Evolutionary conservation across 139 green algal species (phyloP).

Genomic region (Picochlorum sp.): DNA sequence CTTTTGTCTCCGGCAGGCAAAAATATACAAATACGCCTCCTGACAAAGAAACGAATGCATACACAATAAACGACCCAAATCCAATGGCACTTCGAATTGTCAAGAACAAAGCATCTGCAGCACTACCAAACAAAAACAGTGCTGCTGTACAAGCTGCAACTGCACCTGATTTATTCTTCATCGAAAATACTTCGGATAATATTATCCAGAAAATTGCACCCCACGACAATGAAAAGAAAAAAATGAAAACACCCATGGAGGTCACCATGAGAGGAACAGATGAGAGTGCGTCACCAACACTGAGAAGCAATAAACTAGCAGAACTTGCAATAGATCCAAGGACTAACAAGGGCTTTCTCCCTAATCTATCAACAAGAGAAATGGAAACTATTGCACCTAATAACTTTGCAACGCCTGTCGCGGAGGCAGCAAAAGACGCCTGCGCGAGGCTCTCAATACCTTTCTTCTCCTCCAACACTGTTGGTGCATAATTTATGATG

Average conservation of each 20-base stretch:
- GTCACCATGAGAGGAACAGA: slow-evolving; percentile 29
- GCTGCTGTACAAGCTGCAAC: slow-evolving; percentile 44
- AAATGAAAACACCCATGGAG: slow-evolving; percentile 69
- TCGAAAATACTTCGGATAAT: slow-evolving; percentile 64
- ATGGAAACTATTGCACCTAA: slow-evolving; percentile 36
- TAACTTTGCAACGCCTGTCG: slow-evolving; percentile 57
- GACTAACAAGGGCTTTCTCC: slow-evolving; percentile 66
- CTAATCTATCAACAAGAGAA: slow-evolving; percentile 53
- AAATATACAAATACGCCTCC: slow-evolving; percentile 38
- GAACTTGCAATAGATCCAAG: slow-evolving; percentile 41
- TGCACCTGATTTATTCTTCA: slow-evolving; percentile 53
- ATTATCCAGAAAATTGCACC: slow-evolving; percentile 75
- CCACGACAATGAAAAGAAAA: slow-evolving; percentile 54
- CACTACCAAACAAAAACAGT: slow-evolving; percentile 55
- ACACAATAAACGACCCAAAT: slow-evolving; percentile 41
- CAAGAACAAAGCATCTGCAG: slow-evolving; percentile 64
- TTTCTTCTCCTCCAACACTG: slow-evolving; percentile 29
- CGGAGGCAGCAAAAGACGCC: slow-evolving; percentile 36
- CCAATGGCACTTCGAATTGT: slow-evolving; percentile 41
- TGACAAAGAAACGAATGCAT: slow-evolving; percentile 32
- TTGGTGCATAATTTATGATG: slow-evolving; percentile 80
- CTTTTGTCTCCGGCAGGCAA: slow-evolving; percentile 67
- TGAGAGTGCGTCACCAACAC: slow-evolving; percentile 14
- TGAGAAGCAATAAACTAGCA: slow-evolving; percentile 25
- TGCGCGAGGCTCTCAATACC: slow-evolving; percentile 25